Evolutionary conservation across 2,329 filamentous ascomycete species (phyloP).

Genomic region (Metarhizium sp.): DNA sequence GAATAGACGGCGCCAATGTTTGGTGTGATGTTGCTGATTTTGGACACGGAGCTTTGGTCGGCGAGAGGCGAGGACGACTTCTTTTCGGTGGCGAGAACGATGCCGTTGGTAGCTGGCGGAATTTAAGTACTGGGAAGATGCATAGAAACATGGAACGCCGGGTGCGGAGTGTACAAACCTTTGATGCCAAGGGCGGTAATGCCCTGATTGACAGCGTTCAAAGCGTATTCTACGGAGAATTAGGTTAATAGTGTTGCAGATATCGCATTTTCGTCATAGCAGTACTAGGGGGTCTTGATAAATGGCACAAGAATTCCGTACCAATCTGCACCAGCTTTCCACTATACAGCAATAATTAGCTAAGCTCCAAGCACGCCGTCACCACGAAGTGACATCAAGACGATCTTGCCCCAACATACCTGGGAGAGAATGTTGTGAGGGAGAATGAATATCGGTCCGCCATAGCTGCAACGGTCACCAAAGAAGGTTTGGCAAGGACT

Average conservation of each 20-base stretch:
- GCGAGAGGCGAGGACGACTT: conserved; percentile 97
- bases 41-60: conserved; percentile 88
- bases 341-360: conserved; percentile 47
- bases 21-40: conserved; percentile 95
- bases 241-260: background rate
- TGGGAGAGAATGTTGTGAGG: conserved; percentile 97
- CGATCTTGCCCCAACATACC: conserved; percentile 48
- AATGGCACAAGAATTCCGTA: conserved; percentile 14
- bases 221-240: conserved; percentile 71
- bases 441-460: conserved; percentile 99
- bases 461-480: conserved; percentile 46
- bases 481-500: background rate
- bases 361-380: conserved; percentile 12
- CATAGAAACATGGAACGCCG: background rate
- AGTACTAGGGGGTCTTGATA: no score
- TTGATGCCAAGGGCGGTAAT: conserved; percentile 98
- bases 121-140: background rate
- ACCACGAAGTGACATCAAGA: conserved; percentile 12
- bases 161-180: conserved; percentile 44
- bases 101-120: conserved; percentile 81
- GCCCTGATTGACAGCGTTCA: conserved; percentile 98
- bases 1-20: conserved; percentile 99
- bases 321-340: conserved; percentile 99
- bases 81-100: conserved; percentile 98
- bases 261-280: background rate